Conservation (phyloP, 2,329 filamentous ascomycete genomes). For the Penicillium sp. region DNA sequence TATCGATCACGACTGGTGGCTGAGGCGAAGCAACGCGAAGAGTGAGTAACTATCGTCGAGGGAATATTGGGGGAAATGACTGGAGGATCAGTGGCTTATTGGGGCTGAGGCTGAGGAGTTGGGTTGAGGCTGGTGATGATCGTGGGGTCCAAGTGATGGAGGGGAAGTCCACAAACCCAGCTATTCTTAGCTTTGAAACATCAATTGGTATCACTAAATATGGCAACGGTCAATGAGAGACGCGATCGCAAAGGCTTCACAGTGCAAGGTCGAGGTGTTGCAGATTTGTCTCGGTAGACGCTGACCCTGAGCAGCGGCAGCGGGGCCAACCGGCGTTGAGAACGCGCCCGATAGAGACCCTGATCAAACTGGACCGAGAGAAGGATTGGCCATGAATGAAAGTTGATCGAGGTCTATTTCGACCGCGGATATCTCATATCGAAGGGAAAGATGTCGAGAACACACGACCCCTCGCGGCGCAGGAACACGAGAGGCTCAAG, state of each 20-base stretch:
- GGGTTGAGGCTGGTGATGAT: background rate
- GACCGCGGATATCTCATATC: background rate
- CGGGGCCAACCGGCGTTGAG: constrained; percentile 11
- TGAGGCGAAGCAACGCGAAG: constrained; percentile 1
- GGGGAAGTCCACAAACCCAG: background rate
- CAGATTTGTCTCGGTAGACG: constrained; percentile 15
- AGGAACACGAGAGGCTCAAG: constrained; percentile 21
- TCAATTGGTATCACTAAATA: constrained; percentile 6
- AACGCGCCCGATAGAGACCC: background rate
- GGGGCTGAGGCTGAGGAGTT: constrained; percentile 1
- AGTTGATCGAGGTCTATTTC: constrained; percentile 6
- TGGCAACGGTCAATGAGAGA: constrained; percentile 2
- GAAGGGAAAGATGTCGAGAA: constrained; percentile 1
- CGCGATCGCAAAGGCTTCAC: background rate
- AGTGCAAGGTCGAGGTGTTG: background rate
- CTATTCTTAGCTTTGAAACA: constrained; percentile 16
- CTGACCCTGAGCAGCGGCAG: constrained; percentile 13
- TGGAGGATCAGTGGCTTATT: too few species aligned
- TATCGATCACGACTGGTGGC: constrained; percentile 1
- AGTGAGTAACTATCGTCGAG: background rate
- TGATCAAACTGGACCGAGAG: constrained; percentile 2
- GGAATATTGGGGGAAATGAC: background rate
- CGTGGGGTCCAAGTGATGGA: constrained; percentile 13
- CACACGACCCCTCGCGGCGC: constrained; percentile 12
- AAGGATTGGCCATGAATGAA: constrained; percentile 9